A percentile compares a stretch with the other conserved stretches of the same genome.
These are phyloP conservation scores for Dalbergia oliveri DNA, from an alignment of 306 rosid species.

Conservation along the genomic window DNA sequence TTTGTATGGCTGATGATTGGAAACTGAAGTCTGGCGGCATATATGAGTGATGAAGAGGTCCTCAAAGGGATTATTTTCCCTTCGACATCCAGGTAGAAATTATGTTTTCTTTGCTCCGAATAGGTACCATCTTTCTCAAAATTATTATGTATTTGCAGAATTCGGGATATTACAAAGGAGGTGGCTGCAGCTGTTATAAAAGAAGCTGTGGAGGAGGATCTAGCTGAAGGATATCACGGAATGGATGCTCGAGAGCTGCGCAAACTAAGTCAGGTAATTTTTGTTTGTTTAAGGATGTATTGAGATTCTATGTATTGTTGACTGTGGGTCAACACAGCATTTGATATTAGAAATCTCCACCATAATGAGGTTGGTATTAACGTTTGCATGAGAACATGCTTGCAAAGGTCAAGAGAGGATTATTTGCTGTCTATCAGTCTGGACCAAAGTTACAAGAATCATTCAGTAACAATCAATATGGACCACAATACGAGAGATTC, in stretches of 20 bases:
- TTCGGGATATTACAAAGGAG: constrained; percentile 92
- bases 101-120: constrained; percentile 4
- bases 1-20: constrained; percentile 34
- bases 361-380: neutral
- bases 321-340: neutral
- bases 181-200: constrained; percentile 92
- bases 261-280: constrained; percentile 71
- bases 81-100: constrained; percentile 79
- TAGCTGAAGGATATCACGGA: constrained; percentile 86
- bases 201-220: constrained; percentile 91
- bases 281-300: constrained; percentile 2
- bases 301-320: constrained; percentile 7
- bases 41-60: constrained; percentile 96
- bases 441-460: neutral
- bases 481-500: neutral
- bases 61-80: constrained; percentile 86
- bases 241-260: constrained; percentile 87
- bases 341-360: constrained; percentile 12
- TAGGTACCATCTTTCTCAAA: constrained; percentile 42
- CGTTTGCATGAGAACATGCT: constrained; percentile 10
- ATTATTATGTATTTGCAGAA: constrained; percentile 63
- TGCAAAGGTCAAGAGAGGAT: constrained; percentile 15
- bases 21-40: constrained; percentile 87
- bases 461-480: constrained; percentile 2
- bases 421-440: constrained; percentile 3